A percentile compares a stretch with the other conserved stretches of the same genome.
These are phyloP conservation scores for Aspergillus udagawae DNA, from an alignment of 2,329 filamentous ascomycete genomes.

Conservation along the genomic window DNA sequence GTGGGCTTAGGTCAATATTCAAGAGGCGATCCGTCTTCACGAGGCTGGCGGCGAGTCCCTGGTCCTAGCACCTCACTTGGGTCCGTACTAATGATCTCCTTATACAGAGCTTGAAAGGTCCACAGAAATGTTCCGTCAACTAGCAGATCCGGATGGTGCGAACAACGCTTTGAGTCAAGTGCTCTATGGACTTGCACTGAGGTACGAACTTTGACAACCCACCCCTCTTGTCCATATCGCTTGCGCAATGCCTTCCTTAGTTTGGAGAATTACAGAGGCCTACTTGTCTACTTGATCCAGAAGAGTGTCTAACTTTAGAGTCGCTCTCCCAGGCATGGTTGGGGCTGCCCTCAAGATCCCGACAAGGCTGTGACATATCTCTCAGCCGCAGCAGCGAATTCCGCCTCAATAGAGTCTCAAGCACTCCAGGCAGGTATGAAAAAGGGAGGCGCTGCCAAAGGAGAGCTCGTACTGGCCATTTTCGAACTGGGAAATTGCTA, in stretches of 20 bases:
- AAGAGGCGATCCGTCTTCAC: conserved; percentile 91
- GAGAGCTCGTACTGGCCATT: conserved; percentile 92
- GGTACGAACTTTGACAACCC: conserved; percentile 49
- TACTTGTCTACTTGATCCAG: background rate
- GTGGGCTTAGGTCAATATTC: conserved; percentile 60
- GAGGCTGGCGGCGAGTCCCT: conserved; percentile 62
- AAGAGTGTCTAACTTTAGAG: background rate
- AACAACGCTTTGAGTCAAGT: conserved; percentile 96
- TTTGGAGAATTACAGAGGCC: background rate
- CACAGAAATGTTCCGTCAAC: conserved; percentile 75
- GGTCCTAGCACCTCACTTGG: background rate
- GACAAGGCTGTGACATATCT: conserved; percentile 76
- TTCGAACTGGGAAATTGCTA: conserved; percentile 79
- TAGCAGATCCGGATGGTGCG: conserved; percentile 77
- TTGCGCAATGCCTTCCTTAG: background rate
- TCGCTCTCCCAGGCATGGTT: conserved; percentile 66
- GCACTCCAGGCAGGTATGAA: conserved; percentile 83
- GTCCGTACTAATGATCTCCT: background rate
- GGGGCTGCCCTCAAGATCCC: conserved; percentile 76
- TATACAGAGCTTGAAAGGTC: conserved; percentile 64
- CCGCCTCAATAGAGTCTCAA: conserved; percentile 77
- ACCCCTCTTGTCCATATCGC: background rate
- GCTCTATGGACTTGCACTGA: conserved; percentile 84
- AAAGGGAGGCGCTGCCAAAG: conserved; percentile 91
- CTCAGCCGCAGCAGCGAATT: conserved; percentile 83